These are phyloP conservation scores for Plasmodium adleri DNA, from an alignment of 169 alveolate genomes.

Conservation along the genomic window DNA sequence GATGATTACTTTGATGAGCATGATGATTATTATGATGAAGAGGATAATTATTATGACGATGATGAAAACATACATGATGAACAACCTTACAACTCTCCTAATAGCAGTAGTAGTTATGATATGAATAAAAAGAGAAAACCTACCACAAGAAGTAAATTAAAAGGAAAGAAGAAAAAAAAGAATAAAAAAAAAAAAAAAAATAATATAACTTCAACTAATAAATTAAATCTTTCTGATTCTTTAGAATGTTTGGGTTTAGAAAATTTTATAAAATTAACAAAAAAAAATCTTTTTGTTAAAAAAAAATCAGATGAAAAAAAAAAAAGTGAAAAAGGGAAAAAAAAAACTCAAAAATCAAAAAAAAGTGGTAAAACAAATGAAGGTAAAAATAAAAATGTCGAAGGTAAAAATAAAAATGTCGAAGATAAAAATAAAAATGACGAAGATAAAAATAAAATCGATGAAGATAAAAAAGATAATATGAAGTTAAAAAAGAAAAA, in stretches of 20 bases:
- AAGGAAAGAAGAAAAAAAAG: neutral
- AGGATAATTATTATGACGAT: too few relatives aligned
- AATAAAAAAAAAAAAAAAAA: slow-evolving; percentile 1
- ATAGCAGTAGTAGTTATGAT: neutral
- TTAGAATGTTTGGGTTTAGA: slow-evolving; percentile 4
- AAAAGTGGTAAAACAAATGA: neutral
- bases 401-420: neutral
- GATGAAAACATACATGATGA: too few relatives aligned
- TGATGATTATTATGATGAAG: too few relatives aligned
- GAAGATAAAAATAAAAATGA: neutral
- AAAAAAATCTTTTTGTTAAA: neutral
- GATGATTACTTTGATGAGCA: too few relatives aligned
- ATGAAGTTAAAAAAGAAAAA: neutral
- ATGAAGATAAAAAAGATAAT: neutral
- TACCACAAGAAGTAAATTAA: neutral
- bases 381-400: neutral
- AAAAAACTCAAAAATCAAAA: neutral
- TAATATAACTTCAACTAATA: neutral
- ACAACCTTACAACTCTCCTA: neutral
- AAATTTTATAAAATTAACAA: slow-evolving; percentile 9
- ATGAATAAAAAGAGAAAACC: neutral
- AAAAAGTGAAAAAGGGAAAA: neutral
- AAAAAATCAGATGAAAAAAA: neutral
- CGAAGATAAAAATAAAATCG: neutral
- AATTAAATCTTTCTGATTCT: neutral